Evolutionary conservation across 164 flowering plant genomes (phyloP).

Genomic region (Kingdonia uniflora): DNA sequence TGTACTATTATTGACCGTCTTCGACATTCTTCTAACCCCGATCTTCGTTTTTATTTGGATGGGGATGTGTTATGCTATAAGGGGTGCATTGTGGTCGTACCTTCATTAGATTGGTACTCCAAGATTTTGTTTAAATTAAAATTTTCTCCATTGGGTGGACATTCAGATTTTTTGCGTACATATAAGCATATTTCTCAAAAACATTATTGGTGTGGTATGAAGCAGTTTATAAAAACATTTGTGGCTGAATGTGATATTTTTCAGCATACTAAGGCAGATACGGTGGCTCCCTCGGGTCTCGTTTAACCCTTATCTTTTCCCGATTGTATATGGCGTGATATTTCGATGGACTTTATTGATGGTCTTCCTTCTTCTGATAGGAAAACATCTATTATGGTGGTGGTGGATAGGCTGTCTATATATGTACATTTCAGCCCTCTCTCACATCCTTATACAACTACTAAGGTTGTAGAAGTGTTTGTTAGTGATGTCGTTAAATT

Average conservation of each 20-base stretch:
- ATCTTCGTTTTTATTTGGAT: neutral
- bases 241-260: neutral
- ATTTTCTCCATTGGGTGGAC: neutral
- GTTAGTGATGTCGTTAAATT: neutral
- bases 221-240: neutral
- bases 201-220: neutral
- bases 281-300: neutral
- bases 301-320: constrained; percentile 9
- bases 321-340: neutral
- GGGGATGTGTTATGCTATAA: neutral
- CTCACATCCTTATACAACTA: neutral
- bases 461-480: neutral
- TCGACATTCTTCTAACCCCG: neutral
- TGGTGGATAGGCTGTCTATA: neutral
- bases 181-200: no score
- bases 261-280: neutral
- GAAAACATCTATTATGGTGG: neutral
- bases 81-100: neutral
- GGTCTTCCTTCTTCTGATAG: neutral
- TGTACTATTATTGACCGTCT: neutral
- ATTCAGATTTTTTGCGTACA: neutral
- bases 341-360: constrained; percentile 8
- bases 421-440: neutral
- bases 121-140: neutral
- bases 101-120: neutral